Conservation (phyloP, 2,329 filamentous ascomycete species). For the Penicillium brasilianum region DNA sequence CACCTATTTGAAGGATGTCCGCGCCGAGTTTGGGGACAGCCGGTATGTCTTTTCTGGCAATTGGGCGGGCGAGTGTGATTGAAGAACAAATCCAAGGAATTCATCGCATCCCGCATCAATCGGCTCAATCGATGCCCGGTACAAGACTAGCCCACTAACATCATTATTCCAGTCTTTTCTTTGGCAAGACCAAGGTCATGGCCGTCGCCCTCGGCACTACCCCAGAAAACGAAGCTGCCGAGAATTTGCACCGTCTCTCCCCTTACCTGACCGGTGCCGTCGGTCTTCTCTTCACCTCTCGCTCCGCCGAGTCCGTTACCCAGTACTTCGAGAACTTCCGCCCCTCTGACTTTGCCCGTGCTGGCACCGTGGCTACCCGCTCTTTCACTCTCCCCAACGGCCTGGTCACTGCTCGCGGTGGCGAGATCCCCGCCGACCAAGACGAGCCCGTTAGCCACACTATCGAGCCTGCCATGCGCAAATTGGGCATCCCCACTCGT, state of each 20-base stretch:
- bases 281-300: slow-evolving; percentile 88
- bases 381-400: slow-evolving; percentile 82
- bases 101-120: not conserved
- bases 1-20: slow-evolving; percentile 89
- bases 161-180: slow-evolving; percentile 73
- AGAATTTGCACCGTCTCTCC: slow-evolving; percentile 73
- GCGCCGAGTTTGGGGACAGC: slow-evolving; percentile 81
- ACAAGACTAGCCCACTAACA: not conserved
- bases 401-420: slow-evolving; percentile 76
- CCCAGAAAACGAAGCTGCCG: slow-evolving; percentile 77
- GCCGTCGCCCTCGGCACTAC: slow-evolving; percentile 85
- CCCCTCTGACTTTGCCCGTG: slow-evolving; percentile 87
- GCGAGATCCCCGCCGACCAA: slow-evolving; percentile 77
- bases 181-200: slow-evolving; percentile 99
- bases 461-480: slow-evolving; percentile 86
- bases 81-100: not conserved
- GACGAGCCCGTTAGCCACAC: slow-evolving; percentile 88
- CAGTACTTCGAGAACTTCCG: slow-evolving; percentile 74
- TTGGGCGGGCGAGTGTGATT: not conserved
- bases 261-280: slow-evolving; percentile 78
- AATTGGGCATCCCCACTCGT: slow-evolving; percentile 85
- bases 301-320: slow-evolving; percentile 68
- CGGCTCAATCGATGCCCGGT: not conserved
- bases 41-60: slow-evolving; percentile 62
- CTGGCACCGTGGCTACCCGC: slow-evolving; percentile 75